phyloP scores from a whole-genome alignment of 2,329 filamentous ascomycete species.

The Chrysoporthe puriensis region DNA sequence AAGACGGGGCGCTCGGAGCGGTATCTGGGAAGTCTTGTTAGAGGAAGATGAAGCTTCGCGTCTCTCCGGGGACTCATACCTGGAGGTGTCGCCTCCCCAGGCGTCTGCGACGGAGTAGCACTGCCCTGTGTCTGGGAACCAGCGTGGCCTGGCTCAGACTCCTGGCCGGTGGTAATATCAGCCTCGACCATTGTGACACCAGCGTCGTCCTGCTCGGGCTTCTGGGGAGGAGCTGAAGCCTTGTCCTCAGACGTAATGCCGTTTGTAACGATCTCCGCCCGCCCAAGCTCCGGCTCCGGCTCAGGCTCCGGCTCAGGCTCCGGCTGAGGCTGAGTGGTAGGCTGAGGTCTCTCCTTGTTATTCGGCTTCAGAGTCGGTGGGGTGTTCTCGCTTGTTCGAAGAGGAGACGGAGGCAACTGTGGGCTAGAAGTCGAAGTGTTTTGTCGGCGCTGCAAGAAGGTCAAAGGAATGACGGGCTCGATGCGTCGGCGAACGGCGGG shows the following conservation, averaged over 20 bases:
- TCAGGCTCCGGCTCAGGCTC: neutral
- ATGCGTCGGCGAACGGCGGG: slow-evolving; percentile 22
- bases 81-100: slow-evolving; percentile 24
- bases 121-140: slow-evolving; percentile 16
- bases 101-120: slow-evolving; percentile 16
- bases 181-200: slow-evolving; percentile 6
- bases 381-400: slow-evolving; percentile 26
- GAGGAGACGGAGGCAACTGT: slow-evolving; percentile 22
- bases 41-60: neutral
- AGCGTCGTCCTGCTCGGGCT: slow-evolving; percentile 13
- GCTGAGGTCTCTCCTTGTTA: neutral
- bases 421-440: slow-evolving; percentile 19
- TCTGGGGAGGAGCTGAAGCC: slow-evolving; percentile 7
- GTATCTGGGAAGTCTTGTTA: slow-evolving; percentile 19
- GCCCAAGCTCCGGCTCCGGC: neutral
- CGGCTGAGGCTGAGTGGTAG: neutral
- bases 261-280: slow-evolving; percentile 10
- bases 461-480: slow-evolving; percentile 27
- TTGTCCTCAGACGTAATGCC: slow-evolving; percentile 8
- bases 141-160: slow-evolving; percentile 13
- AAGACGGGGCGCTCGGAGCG: slow-evolving; percentile 20
- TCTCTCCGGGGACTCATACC: slow-evolving; percentile 19
- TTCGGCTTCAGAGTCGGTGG: slow-evolving; percentile 13
- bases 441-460: slow-evolving; percentile 25
- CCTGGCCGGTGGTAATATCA: neutral